A percentile compares a stretch with the other conserved stretches of the same genome.
phyloP scores from a whole-genome alignment of 2,329 filamentous ascomycete genomes.

The Penicillium sp. region DNA sequence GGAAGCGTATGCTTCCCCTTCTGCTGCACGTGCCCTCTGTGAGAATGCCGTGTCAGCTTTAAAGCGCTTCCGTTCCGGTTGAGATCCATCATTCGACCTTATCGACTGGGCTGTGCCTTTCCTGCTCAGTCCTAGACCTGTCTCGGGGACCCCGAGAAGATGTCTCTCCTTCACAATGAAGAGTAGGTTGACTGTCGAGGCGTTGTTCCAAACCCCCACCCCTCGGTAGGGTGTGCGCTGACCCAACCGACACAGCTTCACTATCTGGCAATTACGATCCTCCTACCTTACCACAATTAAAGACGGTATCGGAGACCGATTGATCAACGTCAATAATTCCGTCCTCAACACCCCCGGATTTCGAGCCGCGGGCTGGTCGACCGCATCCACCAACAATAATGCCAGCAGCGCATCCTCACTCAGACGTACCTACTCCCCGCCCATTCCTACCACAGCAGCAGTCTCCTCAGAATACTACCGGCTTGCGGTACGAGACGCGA shows the following conservation, averaged over 20 bases:
- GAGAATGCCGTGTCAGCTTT: slow-evolving; percentile 14
- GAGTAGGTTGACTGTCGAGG: slow-evolving; percentile 41
- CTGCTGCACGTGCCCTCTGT: slow-evolving; percentile 13
- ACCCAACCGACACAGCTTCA: slow-evolving; percentile 51
- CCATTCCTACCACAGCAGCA: slow-evolving; percentile 60
- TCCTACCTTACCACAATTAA: slow-evolving; percentile 65
- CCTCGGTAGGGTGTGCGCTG: neutral
- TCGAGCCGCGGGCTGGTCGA: slow-evolving; percentile 63
- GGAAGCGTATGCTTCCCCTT: slow-evolving; percentile 9
- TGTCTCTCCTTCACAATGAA: slow-evolving; percentile 55
- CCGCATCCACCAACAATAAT: slow-evolving; percentile 33
- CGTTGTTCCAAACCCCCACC: neutral
- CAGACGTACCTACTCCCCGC: slow-evolving; percentile 66
- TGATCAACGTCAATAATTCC: slow-evolving; percentile 65
- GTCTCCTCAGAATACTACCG: slow-evolving; percentile 65
- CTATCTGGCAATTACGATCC: slow-evolving; percentile 65
- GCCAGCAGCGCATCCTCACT: slow-evolving; percentile 51
- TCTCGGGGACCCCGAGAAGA: slow-evolving; percentile 22
- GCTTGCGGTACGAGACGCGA: slow-evolving; percentile 40
- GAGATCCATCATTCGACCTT: neutral
- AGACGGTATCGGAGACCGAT: slow-evolving; percentile 65
- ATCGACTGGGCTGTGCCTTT: neutral
- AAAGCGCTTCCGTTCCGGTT: slow-evolving; percentile 1
- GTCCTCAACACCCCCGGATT: slow-evolving; percentile 66
- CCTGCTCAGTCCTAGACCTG: neutral